Base-by-base conservation (phyloP, 805 yeast species). In the Hanseniaspora opuntiae region DNA sequence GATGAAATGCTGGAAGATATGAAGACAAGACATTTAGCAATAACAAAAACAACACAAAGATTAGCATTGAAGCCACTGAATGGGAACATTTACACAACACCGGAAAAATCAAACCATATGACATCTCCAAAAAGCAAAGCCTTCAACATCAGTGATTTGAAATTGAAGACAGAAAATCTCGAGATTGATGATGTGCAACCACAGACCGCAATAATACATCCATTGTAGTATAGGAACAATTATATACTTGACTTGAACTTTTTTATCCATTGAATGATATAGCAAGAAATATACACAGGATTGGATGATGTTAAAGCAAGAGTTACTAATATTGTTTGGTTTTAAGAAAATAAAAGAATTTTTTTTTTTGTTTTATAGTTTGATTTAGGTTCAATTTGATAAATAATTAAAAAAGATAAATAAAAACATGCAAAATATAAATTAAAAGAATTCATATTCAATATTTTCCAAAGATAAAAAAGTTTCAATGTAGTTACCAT, bases 11-110 rank as follows among this genome's bases (percentile, higher is more conserved):
- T 51, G 20, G 24, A 19, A 12, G 48, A 51, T 3, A 51, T 51
- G 54, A 42, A 44, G 16, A 41, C 37, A 19, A 51, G 28, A 16
- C 24, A 51, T 19, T 11, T 36, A 10, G 24, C 17, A 19, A n/a
- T 44, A 19, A 42, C 39, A 4, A 36, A 44, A 37, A 44, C 54
- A 24, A 33, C 44, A 7, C 47, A 51, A 37, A 51, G 47, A 30
- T 30, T 51, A 20, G 28, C 42, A 10, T 30, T 51, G 32, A 44
- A 51, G 35, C 54, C 54, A 9, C 19, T 11, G 3, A 12, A 20
- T 10, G 10, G 10, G 16, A 42, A 36, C 24, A 51, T 51, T 14
- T 51, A 51, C 16, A 33, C 41, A 25, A 51, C 54, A 3, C 54
- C 54, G 3, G 54, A 39, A 17, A 42, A 51, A 25, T 19, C 40